phyloP scores from a whole-genome alignment of 768 basidiomycete genomes.

The Tylopilus sp. region DNA sequence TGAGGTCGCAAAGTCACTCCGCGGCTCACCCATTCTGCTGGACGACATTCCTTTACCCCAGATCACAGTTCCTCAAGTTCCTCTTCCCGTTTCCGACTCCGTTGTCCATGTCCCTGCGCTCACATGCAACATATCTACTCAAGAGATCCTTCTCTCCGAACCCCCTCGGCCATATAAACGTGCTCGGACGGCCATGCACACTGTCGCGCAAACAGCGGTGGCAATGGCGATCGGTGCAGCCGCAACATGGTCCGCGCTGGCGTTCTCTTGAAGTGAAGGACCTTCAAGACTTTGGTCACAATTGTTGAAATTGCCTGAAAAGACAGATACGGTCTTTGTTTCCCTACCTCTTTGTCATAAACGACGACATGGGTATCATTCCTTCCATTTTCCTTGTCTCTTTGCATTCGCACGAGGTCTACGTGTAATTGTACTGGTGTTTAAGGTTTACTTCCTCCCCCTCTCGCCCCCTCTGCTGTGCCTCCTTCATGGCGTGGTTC shows the following conservation, averaged over 20 bases:
- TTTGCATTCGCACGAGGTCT: background rate
- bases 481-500: background rate
- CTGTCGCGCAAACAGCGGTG: constrained; percentile 55
- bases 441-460: too few species aligned
- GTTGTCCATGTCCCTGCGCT: background rate
- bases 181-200: constrained; percentile 34
- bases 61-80: constrained; percentile 3
- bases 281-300: too few species aligned
- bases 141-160: background rate
- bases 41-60: background rate
- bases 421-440: constrained; percentile 1
- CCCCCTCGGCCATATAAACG: constrained; percentile 42
- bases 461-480: background rate
- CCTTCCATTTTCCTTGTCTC: background rate
- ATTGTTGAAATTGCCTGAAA: background rate
- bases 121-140: background rate
- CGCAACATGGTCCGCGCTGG: constrained; percentile 70
- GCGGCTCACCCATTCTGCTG: background rate
- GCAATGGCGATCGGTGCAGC: constrained; percentile 66
- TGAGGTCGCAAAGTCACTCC: background rate
- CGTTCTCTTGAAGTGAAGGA: constrained; percentile 46
- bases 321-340: background rate
- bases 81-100: background rate
- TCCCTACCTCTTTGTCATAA: too few species aligned
- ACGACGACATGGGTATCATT: background rate